Base-by-base conservation (phyloP, 768 basidiomycete genomes). In the Kwoniella dendrophila region DNA sequence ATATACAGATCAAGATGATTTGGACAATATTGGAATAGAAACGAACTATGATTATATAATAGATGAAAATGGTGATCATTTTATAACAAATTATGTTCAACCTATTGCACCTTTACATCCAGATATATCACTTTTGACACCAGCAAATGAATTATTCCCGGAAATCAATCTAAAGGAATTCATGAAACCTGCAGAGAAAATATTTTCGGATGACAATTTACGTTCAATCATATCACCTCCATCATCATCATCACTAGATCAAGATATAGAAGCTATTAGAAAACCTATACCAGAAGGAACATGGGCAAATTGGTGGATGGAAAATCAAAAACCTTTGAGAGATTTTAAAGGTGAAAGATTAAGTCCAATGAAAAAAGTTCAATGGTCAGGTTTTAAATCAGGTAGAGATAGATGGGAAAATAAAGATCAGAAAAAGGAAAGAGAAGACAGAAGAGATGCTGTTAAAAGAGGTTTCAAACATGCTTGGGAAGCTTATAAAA, bases 401-500 rank as follows among this genome's bases (percentile, higher is more conserved):
- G 67, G 66, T n/a, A 36, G 36, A n/a, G 47, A 56, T 24, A 20
- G 30, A 26, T 52, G 59, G 61, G 73, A 75, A 56, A 66, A 47
- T 11, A 40, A 29, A 30, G 41, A 61, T 22, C 58, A 77, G 47
- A 67, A 36, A 51, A 33, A 54, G 48, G 32, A 70, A 33, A 68
- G 72, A 34, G 63, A 66, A 34, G 61, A 73, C 51, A 64, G 80
- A 40, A 68, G 64, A 18, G 76, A 79, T 36, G 78, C 77, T 22
- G 72, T 79, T 34, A 74, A 59, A 49, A 59, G 76, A 33, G 76
- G 73, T 12, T 79, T 79, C 58, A 72, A 62, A 43, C 66, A 70
- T 44, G 73, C 73, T 56, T 79, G 78, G 78, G 74, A 79, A 48
- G 70, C 62, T 16, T 79, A 79, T 52, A 79, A 79, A 65, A 64